phyloP scores from a whole-genome alignment of 305 asterid species.

The Plantago coronopus region DNA sequence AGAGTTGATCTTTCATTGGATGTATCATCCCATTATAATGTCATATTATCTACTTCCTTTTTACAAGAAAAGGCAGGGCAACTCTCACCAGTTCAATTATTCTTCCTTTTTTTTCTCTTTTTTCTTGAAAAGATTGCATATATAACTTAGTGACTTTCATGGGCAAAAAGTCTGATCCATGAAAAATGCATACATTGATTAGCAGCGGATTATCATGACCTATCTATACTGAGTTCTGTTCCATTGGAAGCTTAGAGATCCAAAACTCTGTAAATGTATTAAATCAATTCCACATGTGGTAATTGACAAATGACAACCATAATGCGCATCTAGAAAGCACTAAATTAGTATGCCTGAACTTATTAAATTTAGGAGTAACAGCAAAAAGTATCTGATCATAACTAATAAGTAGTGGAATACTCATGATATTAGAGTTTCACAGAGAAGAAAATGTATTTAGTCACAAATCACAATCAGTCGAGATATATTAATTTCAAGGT shows the following conservation, averaged over 20 bases:
- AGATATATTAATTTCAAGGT: constrained; percentile 17
- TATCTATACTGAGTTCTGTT: no score
- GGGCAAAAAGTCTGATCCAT: not conserved
- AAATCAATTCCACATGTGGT: constrained; percentile 24
- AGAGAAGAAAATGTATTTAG: constrained; percentile 8
- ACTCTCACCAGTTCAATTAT: no score
- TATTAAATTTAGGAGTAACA: not conserved
- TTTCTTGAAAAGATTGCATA: constrained; percentile 3
- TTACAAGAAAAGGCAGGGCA: no score
- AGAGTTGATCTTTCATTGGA: no score
- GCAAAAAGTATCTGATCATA: no score
- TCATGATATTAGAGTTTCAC: not conserved
- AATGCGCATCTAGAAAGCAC: constrained; percentile 15
- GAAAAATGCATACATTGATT: constrained; percentile 5
- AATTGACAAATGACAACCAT: constrained; percentile 22
- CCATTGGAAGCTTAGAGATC: constrained; percentile 3
- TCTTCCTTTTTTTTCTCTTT: constrained; percentile 3
- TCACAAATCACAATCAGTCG: constrained; percentile 17
- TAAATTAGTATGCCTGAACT: constrained; percentile 4
- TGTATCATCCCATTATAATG: no score
- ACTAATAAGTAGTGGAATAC: constrained; percentile 8
- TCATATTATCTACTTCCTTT: no score
- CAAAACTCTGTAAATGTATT: constrained; percentile 16
- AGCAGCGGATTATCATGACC: no score
- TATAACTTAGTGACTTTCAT: constrained; percentile 8